These are phyloP conservation scores for Aspergillus pseudoterreus DNA, from an alignment of 2,329 filamentous ascomycete species.

Conservation along the genomic window DNA sequence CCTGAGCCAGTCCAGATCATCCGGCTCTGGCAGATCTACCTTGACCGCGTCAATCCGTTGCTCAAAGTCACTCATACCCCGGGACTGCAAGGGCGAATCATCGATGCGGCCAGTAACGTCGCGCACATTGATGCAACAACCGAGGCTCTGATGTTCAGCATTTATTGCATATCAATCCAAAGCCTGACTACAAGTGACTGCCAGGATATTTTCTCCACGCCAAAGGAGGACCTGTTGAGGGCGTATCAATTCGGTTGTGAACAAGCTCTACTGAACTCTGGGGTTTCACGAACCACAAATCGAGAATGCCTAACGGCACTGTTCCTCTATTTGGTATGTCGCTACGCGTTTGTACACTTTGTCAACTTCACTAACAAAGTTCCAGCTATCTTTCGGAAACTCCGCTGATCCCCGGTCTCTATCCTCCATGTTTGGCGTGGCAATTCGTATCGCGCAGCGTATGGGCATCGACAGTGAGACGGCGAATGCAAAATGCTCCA, in stretches of 20 bases:
- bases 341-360: no score
- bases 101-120: slow-evolving; percentile 58
- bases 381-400: slow-evolving; percentile 54
- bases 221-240: slow-evolving; percentile 37
- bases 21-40: slow-evolving; percentile 61
- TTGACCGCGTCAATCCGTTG: slow-evolving; percentile 66
- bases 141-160: slow-evolving; percentile 63
- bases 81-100: slow-evolving; percentile 61
- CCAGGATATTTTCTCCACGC: slow-evolving; percentile 32
- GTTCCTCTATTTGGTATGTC: slow-evolving; percentile 51
- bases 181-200: slow-evolving; percentile 57
- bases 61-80: slow-evolving; percentile 66
- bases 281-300: slow-evolving; percentile 41
- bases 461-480: slow-evolving; percentile 67
- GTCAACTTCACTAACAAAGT: slow-evolving; percentile 20
- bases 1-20: slow-evolving; percentile 61
- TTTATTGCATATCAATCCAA: slow-evolving; percentile 60
- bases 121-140: slow-evolving; percentile 54
- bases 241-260: slow-evolving; percentile 46
- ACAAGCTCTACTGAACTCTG: slow-evolving; percentile 44
- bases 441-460: slow-evolving; percentile 63
- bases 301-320: slow-evolving; percentile 50
- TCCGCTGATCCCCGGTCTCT: slow-evolving; percentile 57
- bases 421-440: slow-evolving; percentile 61
- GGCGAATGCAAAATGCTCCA: slow-evolving; percentile 38